Conservation (phyloP, 2,329 filamentous ascomycete genomes). For the Fusarium sp. region DNA sequence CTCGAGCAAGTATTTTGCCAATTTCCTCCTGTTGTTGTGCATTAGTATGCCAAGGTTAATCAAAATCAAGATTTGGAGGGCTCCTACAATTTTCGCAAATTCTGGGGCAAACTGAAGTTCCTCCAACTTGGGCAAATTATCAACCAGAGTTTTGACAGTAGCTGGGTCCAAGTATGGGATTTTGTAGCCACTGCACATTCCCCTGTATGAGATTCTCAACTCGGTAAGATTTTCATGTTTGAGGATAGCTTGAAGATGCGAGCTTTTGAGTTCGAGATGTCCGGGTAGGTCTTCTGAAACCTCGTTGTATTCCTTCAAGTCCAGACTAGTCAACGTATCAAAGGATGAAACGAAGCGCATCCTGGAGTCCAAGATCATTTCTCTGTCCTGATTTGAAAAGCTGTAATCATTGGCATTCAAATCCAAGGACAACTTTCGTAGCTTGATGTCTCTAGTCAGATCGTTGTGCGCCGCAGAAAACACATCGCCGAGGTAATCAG, state of each 20-base stretch:
- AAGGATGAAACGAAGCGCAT: slow-evolving; percentile 37
- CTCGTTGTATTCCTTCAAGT: slow-evolving; percentile 10
- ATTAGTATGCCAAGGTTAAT: neutral
- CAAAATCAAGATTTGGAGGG: too few relatives aligned
- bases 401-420: neutral
- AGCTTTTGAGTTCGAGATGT: slow-evolving; percentile 17
- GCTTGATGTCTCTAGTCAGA: neutral
- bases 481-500: slow-evolving; percentile 2
- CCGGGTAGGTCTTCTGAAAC: neutral
- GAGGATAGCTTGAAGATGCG: slow-evolving; percentile 33
- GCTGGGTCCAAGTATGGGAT: slow-evolving; percentile 26
- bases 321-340: slow-evolving; percentile 23
- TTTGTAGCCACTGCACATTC: neutral
- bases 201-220: slow-evolving; percentile 14
- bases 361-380: neutral
- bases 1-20: slow-evolving; percentile 16
- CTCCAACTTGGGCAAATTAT: slow-evolving; percentile 21
- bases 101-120: slow-evolving; percentile 28
- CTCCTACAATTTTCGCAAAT: slow-evolving; percentile 17
- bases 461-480: neutral
- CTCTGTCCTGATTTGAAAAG: neutral
- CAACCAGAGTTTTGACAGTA: slow-evolving; percentile 22
- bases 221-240: slow-evolving; percentile 30
- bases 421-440: slow-evolving; percentile 12
- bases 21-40: slow-evolving; percentile 12